Percentiles rank a stretch among this genome's conserved stretches.
Evolutionary conservation across 768 basidiomycete species (phyloP).

Genomic region (Mycena polygramma): DNA sequence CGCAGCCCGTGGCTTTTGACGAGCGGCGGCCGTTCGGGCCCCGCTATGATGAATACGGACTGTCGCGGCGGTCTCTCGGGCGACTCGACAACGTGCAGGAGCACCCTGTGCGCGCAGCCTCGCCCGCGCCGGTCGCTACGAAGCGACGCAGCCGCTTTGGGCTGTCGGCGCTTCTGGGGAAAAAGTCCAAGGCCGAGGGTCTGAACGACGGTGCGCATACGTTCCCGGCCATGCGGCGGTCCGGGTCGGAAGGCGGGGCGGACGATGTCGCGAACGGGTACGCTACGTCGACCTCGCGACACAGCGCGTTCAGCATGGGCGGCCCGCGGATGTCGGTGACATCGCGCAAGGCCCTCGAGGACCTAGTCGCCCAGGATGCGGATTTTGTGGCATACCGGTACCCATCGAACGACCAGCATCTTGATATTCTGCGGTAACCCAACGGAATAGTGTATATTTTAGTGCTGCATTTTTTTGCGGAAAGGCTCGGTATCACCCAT

Average conservation of each 20-base stretch:
- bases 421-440: slow-evolving; percentile 69
- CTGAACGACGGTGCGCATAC: slow-evolving; percentile 5
- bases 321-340: slow-evolving; percentile 69
- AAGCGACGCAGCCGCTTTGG: slow-evolving; percentile 86
- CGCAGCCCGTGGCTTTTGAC: slow-evolving; percentile 52
- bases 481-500: slow-evolving; percentile 12
- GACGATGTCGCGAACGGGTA: slow-evolving; percentile 64
- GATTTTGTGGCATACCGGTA: slow-evolving; percentile 92
- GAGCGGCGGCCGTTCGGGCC: slow-evolving; percentile 53
- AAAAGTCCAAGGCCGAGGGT: slow-evolving; percentile 52
- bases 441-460: slow-evolving; percentile 28
- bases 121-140: slow-evolving; percentile 50
- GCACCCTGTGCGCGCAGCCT: slow-evolving; percentile 41
- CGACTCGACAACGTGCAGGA: slow-evolving; percentile 55
- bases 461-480: slow-evolving; percentile 23
- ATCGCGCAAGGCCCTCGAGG: slow-evolving; percentile 80
- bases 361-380: slow-evolving; percentile 85
- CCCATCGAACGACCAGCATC: slow-evolving; percentile 80
- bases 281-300: slow-evolving; percentile 63
- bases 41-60: slow-evolving; percentile 81
- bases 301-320: slow-evolving; percentile 61
- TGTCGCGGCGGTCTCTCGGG: slow-evolving; percentile 71
- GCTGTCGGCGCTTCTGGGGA: slow-evolving; percentile 75
- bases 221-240: slow-evolving; percentile 62
- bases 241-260: slow-evolving; percentile 57